Evolutionary conservation across 148 eudicot species (phyloP), one percentile per base, ranked within the genome.

Genomic region (Gaultheria prostrata): DNA sequence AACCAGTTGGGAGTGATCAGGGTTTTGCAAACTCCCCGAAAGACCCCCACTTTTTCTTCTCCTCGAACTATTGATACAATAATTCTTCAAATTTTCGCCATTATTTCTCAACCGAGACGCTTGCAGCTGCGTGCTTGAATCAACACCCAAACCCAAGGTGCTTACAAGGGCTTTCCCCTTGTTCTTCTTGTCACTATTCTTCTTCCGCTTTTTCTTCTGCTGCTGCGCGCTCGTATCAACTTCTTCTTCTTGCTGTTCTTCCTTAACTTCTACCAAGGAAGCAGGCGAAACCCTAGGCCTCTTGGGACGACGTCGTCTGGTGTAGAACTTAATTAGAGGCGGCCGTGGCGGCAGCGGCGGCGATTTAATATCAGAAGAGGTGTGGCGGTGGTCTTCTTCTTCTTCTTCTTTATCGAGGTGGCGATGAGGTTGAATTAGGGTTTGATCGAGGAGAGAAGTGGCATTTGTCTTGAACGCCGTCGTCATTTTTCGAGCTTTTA

Each of bases 401-500:
- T n/a, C 20, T 26, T 20, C 54, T 74, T 39, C 76, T 4, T 72
- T 6, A 35, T 45, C 51, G 1, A 46, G 8, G 15, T 50, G 79
- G 28, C 50, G 79, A 28, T 1, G 18, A 53, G 8, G 20, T 7
- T 13, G 57, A 12, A 7, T 17, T 48, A 26, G 79, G 43, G 33
- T 26, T 65, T 78, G 77, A 26, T 50, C 76, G 35, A 72, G 71
- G 32, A n/a, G 11, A 39, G 54, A 12, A 90, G 72, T 50, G 53
- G 53, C 53, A 13, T 4, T 28, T 2, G 71, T 65, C 33, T 65
- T 65, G 5, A 28, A 33, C 33, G 33, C 12, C 1, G 17, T 26
- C 17, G 71, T 65, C 71, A 65, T 65, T 71, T 86, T 89, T 0
- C 92, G 87, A 28, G 94, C 93, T 35, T 90, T 88, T 4, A 92